Base-by-base conservation (phyloP, 2,329 filamentous ascomycete species). In the Myrmaecium sp. region DNA sequence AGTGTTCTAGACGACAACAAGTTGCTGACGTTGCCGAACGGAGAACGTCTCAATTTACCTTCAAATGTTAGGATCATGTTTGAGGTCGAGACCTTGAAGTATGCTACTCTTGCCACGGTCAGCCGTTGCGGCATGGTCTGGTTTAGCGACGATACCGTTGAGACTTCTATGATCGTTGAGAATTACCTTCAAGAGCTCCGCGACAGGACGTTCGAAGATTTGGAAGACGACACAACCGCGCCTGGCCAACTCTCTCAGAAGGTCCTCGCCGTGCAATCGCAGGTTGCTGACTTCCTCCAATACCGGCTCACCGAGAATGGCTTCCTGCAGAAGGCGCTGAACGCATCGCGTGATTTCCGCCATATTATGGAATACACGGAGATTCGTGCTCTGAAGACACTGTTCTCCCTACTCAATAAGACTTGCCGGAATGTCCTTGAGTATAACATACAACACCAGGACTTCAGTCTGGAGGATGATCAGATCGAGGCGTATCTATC, bases 121-220 rank as follows among this genome's bases (percentile, higher is more conserved):
- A 91, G 80, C 73, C 83, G 89, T 57, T 99, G 89, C 51, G 89
- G 89, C 65, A 99, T 99, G 89, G 91, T 99, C 9, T 99, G 89
- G 89, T 98, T 95, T 58, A 98, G 83, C 47, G 86, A 94, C 43
- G 91, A 98, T 46, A 95, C 84, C 15, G 86, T 99, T 21, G 86
- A 82, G 17, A 70, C 86, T 1, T 69, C 68, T 37, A 93, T 98
- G 78, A 79, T 95, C 72, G 76, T 95, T 21, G 64, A 71, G 35
- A 81, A 95, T 53, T 94, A 98, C 44, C 68, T 98, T 27, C 72
- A 89, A 33, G 73, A 75, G 24, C 69, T 98, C 20, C 74, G 76
- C 39, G 77, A 72, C 3, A 74, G 81, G 30, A 72, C 80, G 0
- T 94, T 98, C 42, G 89, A 98, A 43, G 89, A 98, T 41, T 62